Evolutionary conservation across 2,329 filamentous ascomycete genomes (phyloP), one percentile per base, ranked within the genome.

Genomic region (Botryotinia narcissicola): DNA sequence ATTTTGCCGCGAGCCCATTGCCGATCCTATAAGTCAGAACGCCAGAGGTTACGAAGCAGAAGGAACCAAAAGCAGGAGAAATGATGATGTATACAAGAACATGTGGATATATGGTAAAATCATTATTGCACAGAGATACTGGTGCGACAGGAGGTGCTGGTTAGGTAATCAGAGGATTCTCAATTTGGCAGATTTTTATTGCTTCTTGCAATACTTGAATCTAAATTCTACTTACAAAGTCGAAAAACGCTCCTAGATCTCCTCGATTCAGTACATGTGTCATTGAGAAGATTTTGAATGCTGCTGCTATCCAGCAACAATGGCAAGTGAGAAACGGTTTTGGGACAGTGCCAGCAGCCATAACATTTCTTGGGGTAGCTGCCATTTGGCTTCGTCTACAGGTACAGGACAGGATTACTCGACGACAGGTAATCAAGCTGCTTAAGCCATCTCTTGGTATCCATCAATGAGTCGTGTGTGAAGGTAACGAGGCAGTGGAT

Each of bases 401-500:
- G 2, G 9, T 9, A 4, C 6, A 9, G 9, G 16, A 29, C 1
- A 57, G 14, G 3, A 29, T 57, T 57, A 1, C n/a, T 32, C n/a
- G 6, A 3, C 3, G 51, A 29, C 3, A 1, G 51, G n/a, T 4
- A 7, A 18, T 57, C 14, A 18, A 29, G 51, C 14, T 29, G 3
- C n/a, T 57, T n/a, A 51, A 29, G n/a, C 6, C 3, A 57, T 57
- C n/a, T 57, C n/a, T 29, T 18, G n/a, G 9, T 57, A 57, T 4
- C 78, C 74, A 73, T 85, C 80, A 67, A 87, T 83, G 64, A 85
- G 76, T 79, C 73, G 79, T 83, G 70, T 74, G 79, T 76, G 75
- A 66, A 75, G 59, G 75, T 74, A 62, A 78, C 29, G 78, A 91
- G 84, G 68, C 87, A 85, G 81, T 91, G 91, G 78, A 91, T 87